Evolutionary conservation across 23 red algal species (phyloP).

Genomic region (Cyanidioschyzon merolae): DNA sequence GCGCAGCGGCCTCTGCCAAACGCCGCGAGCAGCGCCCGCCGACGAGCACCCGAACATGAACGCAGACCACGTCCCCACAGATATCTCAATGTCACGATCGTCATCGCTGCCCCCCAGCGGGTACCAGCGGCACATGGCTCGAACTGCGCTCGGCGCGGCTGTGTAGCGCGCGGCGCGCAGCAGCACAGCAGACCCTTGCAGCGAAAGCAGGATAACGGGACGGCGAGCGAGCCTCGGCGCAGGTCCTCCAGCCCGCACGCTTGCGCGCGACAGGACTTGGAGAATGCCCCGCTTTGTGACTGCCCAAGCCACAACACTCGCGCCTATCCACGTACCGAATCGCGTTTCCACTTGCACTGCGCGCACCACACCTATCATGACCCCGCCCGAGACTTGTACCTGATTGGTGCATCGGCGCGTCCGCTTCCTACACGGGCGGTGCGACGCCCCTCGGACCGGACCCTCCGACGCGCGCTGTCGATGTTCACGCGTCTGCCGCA

Average conservation of each 20-base stretch:
- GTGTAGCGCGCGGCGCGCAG: too few species aligned
- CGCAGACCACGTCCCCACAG: constrained; percentile 11
- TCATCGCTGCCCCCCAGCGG: constrained; percentile 15
- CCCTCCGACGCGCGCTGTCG: background rate
- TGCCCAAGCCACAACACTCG: too few species aligned
- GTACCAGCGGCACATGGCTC: constrained; percentile 13
- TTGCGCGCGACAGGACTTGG: too few species aligned
- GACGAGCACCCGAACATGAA: background rate
- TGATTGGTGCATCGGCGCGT: background rate
- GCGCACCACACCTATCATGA: too few species aligned
- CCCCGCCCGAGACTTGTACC: background rate
- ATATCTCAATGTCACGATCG: background rate
- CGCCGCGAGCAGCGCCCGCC: background rate
- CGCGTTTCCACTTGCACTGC: too few species aligned
- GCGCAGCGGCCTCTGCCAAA: background rate
- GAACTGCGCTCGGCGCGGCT: background rate
- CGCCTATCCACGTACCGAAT: too few species aligned
- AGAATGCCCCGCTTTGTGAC: too few species aligned
- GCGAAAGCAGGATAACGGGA: too few species aligned
- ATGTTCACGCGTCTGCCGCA: too few species aligned
- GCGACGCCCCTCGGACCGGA: background rate
- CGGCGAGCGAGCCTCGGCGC: too few species aligned
- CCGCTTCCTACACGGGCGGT: background rate
- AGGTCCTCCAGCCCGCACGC: too few species aligned
- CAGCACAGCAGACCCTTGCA: too few species aligned